These are phyloP conservation scores for Kurtzmaniella quercitrusa DNA, from an alignment of 1,139 yeast genomes.

Conservation along the genomic window DNA sequence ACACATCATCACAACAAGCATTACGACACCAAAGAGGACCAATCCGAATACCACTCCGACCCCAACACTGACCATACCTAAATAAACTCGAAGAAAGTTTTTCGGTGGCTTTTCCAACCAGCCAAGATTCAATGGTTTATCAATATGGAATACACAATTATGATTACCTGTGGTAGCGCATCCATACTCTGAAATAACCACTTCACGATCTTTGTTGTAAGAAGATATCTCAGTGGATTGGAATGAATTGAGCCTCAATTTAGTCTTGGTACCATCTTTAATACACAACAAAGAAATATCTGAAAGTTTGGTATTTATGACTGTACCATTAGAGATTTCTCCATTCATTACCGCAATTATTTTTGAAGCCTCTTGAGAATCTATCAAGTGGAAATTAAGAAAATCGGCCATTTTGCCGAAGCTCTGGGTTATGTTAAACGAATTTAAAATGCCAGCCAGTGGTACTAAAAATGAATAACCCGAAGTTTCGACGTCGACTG, in stretches of 20 bases:
- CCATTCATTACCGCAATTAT: conserved; percentile 31
- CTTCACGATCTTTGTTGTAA: conserved; percentile 59
- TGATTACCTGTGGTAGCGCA: conserved; percentile 36
- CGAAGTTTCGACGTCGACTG: conserved; percentile 18
- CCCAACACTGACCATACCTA: conserved; percentile 65
- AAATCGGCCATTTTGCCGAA: conserved; percentile 47
- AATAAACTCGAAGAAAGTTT: conserved; percentile 49
- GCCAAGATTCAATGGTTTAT: conserved; percentile 48
- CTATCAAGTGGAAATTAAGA: conserved; percentile 66
- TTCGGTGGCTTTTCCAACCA: conserved; percentile 52
- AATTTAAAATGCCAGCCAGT: conserved; percentile 49
- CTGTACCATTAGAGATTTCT: conserved; percentile 3
- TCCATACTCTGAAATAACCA: conserved; percentile 63
- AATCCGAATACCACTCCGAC: conserved; percentile 63
- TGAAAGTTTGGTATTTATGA: conserved; percentile 10
- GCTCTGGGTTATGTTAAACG: conserved; percentile 48
- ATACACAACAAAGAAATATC: neutral
- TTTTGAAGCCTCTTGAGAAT: conserved; percentile 39
- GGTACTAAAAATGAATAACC: conserved; percentile 75
- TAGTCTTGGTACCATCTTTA: conserved; percentile 20
- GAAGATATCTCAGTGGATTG: conserved; percentile 27
- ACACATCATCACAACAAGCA: conserved; percentile 25
- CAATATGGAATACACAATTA: conserved; percentile 66
- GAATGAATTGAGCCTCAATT: conserved; percentile 25
- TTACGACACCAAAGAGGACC: conserved; percentile 31